Evolutionary conservation across 2,329 filamentous ascomycete genomes (phyloP).

Genomic region (Hirsutella rhossiliensis): DNA sequence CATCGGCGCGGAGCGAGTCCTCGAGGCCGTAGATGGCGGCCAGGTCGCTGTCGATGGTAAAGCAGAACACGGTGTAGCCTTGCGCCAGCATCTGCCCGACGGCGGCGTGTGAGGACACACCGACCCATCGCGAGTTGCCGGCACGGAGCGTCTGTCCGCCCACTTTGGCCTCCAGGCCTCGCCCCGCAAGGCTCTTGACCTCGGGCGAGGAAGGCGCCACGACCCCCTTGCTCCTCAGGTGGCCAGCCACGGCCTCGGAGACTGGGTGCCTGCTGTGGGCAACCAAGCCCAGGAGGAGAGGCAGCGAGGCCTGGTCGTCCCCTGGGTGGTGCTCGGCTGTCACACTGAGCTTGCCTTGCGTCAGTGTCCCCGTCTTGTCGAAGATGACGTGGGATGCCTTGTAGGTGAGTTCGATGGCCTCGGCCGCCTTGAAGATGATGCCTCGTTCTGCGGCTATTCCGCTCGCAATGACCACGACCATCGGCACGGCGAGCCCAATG

Average conservation of each 20-base stretch:
- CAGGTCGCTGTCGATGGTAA: conserved; percentile 24
- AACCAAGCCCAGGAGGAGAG: conserved; percentile 19
- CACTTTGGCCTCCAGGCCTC: conserved; percentile 28
- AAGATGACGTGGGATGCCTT: conserved; percentile 58
- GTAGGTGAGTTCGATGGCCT: conserved; percentile 49
- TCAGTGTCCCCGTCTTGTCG: conserved; percentile 73
- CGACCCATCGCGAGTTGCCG: conserved; percentile 39
- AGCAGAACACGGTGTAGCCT: conserved; percentile 34
- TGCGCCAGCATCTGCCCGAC: conserved; percentile 22
- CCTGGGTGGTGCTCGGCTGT: conserved; percentile 7
- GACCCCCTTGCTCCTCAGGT: conserved; percentile 20
- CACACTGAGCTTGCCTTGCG: conserved; percentile 40
- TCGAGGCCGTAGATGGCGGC: conserved; percentile 31
- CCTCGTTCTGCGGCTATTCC: conserved; percentile 53
- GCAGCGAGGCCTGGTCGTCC: conserved; percentile 1
- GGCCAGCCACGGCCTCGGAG: conserved; percentile 30
- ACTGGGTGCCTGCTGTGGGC: conserved; percentile 38
- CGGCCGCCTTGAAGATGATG: conserved; percentile 56
- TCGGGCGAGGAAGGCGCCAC: conserved; percentile 12
- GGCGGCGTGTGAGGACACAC: conserved; percentile 13
- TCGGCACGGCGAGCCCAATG: conserved; percentile 61
- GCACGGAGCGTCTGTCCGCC: conserved; percentile 24
- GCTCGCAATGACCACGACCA: conserved; percentile 62
- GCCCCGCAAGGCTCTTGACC: conserved; percentile 27
- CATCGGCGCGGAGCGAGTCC: conserved; percentile 33